Evolutionary conservation across 306 rosid species (phyloP).

Genomic region (Cicer pinnatifidum): DNA sequence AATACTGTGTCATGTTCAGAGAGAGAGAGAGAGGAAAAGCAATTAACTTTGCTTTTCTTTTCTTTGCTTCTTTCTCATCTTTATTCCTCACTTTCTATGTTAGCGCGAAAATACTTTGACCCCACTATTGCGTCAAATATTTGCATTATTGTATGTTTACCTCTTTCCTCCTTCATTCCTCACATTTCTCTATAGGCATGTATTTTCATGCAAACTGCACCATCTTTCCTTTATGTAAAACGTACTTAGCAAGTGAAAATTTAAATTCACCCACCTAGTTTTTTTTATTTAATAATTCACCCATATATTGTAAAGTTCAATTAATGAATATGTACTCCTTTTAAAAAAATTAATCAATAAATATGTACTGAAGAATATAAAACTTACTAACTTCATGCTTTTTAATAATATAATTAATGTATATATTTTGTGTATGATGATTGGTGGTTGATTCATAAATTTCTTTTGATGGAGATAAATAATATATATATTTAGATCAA

Average conservation of each 20-base stretch:
- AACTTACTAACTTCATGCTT: no score
- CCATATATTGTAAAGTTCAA: no score
- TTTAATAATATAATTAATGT: no score
- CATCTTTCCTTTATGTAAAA: background rate
- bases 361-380: no score
- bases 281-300: background rate
- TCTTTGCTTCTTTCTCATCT: slow-evolving; percentile 43
- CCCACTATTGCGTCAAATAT: slow-evolving; percentile 51
- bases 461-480: no score
- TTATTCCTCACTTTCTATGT: slow-evolving; percentile 54
- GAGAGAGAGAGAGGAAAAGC: slow-evolving; percentile 13
- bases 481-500: no score
- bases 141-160: slow-evolving; percentile 44
- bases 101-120: slow-evolving; percentile 46
- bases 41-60: slow-evolving; percentile 37
- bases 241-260: no score
- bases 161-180: slow-evolving; percentile 29
- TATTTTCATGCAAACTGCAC: slow-evolving; percentile 39
- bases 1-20: slow-evolving; percentile 35
- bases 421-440: no score
- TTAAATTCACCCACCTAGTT: no score
- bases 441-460: no score
- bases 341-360: no score
- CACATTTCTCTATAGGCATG: slow-evolving; percentile 15
- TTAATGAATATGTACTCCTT: no score